Percentiles rank a stretch among this genome's conserved stretches.
Evolutionary conservation across 2,329 filamentous ascomycete species (phyloP).

Genomic region (Diaporthe eres): DNA sequence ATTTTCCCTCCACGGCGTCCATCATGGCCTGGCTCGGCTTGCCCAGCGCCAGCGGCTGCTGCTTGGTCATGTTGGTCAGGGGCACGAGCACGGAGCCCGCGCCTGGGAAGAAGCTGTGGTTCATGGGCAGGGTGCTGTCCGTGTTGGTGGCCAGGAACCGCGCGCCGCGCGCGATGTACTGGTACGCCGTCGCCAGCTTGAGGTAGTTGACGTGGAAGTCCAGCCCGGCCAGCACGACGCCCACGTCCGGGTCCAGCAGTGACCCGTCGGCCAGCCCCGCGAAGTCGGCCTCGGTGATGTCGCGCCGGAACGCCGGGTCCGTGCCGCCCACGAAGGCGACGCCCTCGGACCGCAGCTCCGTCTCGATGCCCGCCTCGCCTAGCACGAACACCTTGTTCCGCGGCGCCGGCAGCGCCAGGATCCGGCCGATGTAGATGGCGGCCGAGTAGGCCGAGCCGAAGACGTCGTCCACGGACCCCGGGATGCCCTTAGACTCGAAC

Average conservation of each 20-base stretch:
- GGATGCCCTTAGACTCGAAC: conserved; percentile 84
- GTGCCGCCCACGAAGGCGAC: conserved; percentile 89
- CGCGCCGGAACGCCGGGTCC: conserved; percentile 81
- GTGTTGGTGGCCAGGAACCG: conserved; percentile 93
- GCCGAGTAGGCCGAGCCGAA: conserved; percentile 97
- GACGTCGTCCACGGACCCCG: conserved; percentile 86
- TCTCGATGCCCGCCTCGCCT: conserved; percentile 91
- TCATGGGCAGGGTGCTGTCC: conserved; percentile 89
- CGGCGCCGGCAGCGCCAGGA: conserved; percentile 81
- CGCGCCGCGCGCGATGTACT: conserved; percentile 87
- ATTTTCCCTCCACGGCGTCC: conserved; percentile 98
- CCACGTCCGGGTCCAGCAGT: conserved; percentile 87
- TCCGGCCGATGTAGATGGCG: conserved; percentile 94
- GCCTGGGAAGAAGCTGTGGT: conserved; percentile 88
- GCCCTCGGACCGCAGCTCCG: conserved; percentile 85
- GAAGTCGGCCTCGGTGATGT: conserved; percentile 87
- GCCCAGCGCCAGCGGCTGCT: conserved; percentile 83
- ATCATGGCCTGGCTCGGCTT: conserved; percentile 99
- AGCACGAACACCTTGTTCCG: conserved; percentile 96
- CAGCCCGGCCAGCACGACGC: conserved; percentile 88
- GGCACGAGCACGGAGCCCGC: conserved; percentile 87
- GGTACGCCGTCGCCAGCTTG: conserved; percentile 86
- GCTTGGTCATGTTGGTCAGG: conserved; percentile 78
- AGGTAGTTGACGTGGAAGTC: conserved; percentile 98
- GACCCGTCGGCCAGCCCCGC: conserved; percentile 81